Base-by-base conservation (phyloP, 768 basidiomycete genomes). In the Russula griseocarnosa region DNA sequence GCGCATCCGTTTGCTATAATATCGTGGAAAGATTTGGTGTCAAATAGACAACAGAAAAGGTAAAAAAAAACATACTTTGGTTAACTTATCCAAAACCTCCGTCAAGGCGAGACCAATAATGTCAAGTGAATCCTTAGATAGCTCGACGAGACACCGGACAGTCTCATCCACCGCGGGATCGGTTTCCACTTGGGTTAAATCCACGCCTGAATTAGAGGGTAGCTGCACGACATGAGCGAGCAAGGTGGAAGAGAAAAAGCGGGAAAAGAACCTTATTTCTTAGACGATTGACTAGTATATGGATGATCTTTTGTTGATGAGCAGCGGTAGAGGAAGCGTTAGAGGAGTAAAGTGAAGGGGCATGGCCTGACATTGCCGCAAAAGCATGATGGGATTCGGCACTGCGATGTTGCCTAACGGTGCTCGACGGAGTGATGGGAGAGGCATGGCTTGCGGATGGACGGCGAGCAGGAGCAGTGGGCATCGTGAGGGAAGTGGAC, bases 291-390 rank as follows among this genome's bases (percentile, higher is more conserved):
- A 95, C 90, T 66, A 95, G 77, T 9, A 86, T 86, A 67, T 86
- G 83, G 38, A 94, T 86, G 58, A 92, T 84, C 79, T 87, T 92
- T 76, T 91, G 88, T 71, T 94, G 89, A 1, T 88, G 86, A 2
- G 83, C 84, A 9, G 81, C 22, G 59, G 61, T 67, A 58, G 51
- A 63, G 38, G 58, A 68, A 16, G 74, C 72, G 34, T 70, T 69
- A 20, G 76, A 69, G 34, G 76, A 74, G 70, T 78, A 68, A n/a
- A 79, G 11, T 69, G 73, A 50, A 68, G 68, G 59, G 55, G 69
- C 30, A 61, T 67, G 66, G 62, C 50, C 53, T 65, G 61, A 24
- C 65, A 44, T 62, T 24, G 58, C 47, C 53, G 60, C 61, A 61
- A 62, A 68, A 40, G 68, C 66, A 56, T 67, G 69, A 47, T 70